Conservation (phyloP, 257 asterid genomes). For the Fraxinus anomala region DNA sequence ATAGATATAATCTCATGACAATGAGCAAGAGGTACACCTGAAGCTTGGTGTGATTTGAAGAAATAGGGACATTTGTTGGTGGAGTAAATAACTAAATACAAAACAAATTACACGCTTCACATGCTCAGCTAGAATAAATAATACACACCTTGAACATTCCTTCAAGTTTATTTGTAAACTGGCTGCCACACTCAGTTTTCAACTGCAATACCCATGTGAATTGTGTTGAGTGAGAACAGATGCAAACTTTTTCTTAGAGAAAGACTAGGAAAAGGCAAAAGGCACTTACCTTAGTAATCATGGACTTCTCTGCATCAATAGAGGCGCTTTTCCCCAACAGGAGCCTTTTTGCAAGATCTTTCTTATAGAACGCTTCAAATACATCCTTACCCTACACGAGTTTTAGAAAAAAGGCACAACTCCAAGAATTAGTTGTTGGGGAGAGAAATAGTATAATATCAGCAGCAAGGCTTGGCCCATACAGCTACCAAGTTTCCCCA, state of each 20-base stretch:
- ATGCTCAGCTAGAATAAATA: not conserved
- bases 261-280: not conserved
- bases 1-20: not conserved
- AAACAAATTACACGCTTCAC: not conserved
- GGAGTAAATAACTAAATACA: not conserved
- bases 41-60: not conserved
- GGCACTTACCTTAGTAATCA: constrained; percentile 62
- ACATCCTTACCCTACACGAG: constrained; percentile 59
- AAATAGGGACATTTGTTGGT: not conserved
- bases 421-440: not conserved
- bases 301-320: constrained; percentile 98
- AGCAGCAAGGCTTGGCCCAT: not conserved
- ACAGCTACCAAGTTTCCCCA: not conserved
- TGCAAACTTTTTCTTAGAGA: constrained; percentile 11
- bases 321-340: constrained; percentile 94
- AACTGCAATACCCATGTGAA: constrained; percentile 58
- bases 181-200: constrained; percentile 98
- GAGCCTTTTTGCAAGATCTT: constrained; percentile 85
- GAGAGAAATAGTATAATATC: not conserved
- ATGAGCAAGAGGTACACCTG: not conserved
- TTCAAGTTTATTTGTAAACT: constrained; percentile 95
- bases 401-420: not conserved
- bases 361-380: constrained; percentile 67
- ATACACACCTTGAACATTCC: constrained; percentile 90
- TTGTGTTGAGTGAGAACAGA: constrained; percentile 24